phyloP scores from a whole-genome alignment of 2,329 filamentous ascomycete species.

The Trichoderma sp. region DNA sequence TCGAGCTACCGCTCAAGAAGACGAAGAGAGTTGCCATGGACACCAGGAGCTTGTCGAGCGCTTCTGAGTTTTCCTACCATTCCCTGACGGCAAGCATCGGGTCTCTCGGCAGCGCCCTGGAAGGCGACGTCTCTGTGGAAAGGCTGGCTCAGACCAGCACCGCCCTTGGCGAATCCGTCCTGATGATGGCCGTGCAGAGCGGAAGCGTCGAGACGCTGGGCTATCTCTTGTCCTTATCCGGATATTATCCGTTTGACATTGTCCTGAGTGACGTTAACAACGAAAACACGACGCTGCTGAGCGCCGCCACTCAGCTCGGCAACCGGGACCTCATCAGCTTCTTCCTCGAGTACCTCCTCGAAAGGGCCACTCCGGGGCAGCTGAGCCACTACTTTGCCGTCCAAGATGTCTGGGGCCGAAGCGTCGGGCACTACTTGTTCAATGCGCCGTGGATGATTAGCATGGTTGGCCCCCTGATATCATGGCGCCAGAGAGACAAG shows the following conservation, averaged over 20 bases:
- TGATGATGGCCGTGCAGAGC: constrained; percentile 82
- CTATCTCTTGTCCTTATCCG: constrained; percentile 76
- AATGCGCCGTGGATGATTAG: constrained; percentile 80
- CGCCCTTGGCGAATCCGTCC: constrained; percentile 76
- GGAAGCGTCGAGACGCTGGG: constrained; percentile 70
- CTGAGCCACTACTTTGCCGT: constrained; percentile 69
- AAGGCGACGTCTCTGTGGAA: constrained; percentile 85
- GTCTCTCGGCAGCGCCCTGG: constrained; percentile 71
- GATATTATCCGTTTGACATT: constrained; percentile 71
- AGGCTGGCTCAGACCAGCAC: constrained; percentile 72
- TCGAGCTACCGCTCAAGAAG: constrained; percentile 48
- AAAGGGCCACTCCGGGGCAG: constrained; percentile 55
- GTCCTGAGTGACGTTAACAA: constrained; percentile 85
- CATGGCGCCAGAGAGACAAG: constrained; percentile 89
- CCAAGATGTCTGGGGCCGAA: constrained; percentile 84
- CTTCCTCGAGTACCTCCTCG: constrained; percentile 71
- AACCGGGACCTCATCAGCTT: constrained; percentile 73
- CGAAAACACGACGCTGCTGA: constrained; percentile 85
- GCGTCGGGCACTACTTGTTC: constrained; percentile 94
- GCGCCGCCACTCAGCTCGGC: constrained; percentile 85
- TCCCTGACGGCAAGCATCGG: constrained; percentile 78
- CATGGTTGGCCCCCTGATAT: constrained; percentile 74
- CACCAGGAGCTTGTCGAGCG: constrained; percentile 81
- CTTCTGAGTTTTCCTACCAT: constrained; percentile 79
- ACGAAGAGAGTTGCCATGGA: constrained; percentile 88